Base-by-base conservation (phyloP, 768 basidiomycete genomes). In the Hydnomerulius pinastri region DNA sequence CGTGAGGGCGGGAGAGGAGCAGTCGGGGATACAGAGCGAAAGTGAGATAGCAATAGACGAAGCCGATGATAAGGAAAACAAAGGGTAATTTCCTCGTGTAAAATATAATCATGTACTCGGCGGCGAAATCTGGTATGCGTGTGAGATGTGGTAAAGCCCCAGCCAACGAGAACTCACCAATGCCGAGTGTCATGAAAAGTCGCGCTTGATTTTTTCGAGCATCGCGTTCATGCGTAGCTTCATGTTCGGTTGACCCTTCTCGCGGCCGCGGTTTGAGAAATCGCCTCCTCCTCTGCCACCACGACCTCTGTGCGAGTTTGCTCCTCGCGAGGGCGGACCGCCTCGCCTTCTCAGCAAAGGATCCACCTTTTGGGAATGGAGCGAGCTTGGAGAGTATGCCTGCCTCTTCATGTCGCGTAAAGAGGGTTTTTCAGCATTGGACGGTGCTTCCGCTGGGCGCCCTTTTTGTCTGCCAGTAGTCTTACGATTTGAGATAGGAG, bases 181-280 rank as follows among this genome's bases (percentile, higher is more conserved):
- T 20, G 8, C 25, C 10, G 30, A 47, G 50, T 28, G 39, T 66
- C 65, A 82, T 46, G 70, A 62, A 32, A 70, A 65, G 59, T 85
- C 78, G 41, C 78, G 79, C 66, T 90, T 87, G 57, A 96, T 93
- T 70, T 87, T 86, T 66, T 92, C 90, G 50, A 96, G 77, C 77
- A 96, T 77, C 24, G 81, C 85, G 54, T 83, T 82, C 91, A 96
- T 95, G 43, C 92, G 84, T 42, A 88, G 69, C 61, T 86, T 88
- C 92, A 96, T 94, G 63, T 81, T 76, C n/a, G 83, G 83, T 59
- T 84, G 82, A 4, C 80, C 72, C 24, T 67, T 57, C 11, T 64
- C 66, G 11, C 55, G 56, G n/a, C 60, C 54, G 18, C 57, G 42
- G 30, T 50, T 35, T 77, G n/a, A 74, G 77, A n/a, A 28, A n/a